Conservation (phyloP, 345 rosid species). For the Iberis pinnata region DNA sequence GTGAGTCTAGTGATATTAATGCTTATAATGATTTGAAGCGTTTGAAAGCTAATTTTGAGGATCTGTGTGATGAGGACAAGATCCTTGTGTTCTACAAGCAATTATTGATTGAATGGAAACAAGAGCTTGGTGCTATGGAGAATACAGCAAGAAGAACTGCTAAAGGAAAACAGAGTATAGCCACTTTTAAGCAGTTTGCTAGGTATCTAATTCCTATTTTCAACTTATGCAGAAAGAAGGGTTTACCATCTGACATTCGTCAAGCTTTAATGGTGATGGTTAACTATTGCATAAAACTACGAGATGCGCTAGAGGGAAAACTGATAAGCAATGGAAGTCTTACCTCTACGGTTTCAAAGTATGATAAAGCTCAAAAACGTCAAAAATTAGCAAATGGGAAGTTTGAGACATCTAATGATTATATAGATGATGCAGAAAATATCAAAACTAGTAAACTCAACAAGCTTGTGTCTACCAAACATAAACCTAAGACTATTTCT, state of each 20-base stretch:
- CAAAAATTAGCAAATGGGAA: constrained; percentile 52
- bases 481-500: constrained; percentile 58
- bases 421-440: constrained; percentile 57
- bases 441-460: constrained; percentile 39
- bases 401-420: constrained; percentile 77
- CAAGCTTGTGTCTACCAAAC: constrained; percentile 41
- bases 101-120: constrained; percentile 86
- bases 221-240: constrained; percentile 97
- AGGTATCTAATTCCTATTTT: constrained; percentile 79
- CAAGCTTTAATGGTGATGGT: constrained; percentile 80
- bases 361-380: constrained; percentile 43
- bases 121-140: constrained; percentile 74
- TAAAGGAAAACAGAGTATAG: constrained; percentile 82
- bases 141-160: constrained; percentile 81
- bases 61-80: too few relatives aligned
- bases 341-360: constrained; percentile 39
- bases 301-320: constrained; percentile 83
- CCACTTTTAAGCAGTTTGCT: constrained; percentile 94
- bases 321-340: constrained; percentile 53
- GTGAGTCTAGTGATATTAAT: constrained; percentile 79
- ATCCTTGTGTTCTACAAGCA: constrained; percentile 41
- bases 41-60: constrained; percentile 5
- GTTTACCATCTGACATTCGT: constrained; percentile 78
- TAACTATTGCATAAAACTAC: constrained; percentile 66
- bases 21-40: constrained; percentile 72